Conservation (phyloP, 768 basidiomycete species). For the Russula griseocarnosa region DNA sequence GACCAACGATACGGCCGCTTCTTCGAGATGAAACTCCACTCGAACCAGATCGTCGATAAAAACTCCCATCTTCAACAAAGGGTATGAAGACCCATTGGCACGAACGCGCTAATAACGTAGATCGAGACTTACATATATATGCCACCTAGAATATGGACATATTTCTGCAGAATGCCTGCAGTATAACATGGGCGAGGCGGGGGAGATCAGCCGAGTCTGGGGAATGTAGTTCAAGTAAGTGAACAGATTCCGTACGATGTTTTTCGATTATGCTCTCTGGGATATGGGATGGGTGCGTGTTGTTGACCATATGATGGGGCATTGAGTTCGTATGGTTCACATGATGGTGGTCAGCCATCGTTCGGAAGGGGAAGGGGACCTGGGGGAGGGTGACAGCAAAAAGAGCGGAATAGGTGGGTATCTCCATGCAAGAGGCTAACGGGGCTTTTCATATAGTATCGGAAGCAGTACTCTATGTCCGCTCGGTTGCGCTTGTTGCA, state of each 20-base stretch:
- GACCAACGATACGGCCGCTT: constrained; percentile 20
- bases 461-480: neutral
- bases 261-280: neutral
- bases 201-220: neutral
- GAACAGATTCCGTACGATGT: constrained; percentile 5
- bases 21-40: constrained; percentile 20
- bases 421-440: neutral
- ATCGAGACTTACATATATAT: constrained; percentile 8
- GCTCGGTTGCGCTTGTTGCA: neutral
- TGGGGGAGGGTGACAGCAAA: neutral
- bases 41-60: constrained; percentile 20
- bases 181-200: neutral
- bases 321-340: neutral
- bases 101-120: neutral
- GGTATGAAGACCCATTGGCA: neutral
- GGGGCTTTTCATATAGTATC: neutral
- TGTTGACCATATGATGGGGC: too few relatives aligned
- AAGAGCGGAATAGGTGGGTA: neutral
- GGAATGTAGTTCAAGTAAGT: neutral
- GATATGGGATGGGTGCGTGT: neutral
- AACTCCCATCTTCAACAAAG: constrained; percentile 19
- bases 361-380: neutral
- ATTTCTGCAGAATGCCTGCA: neutral
- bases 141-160: constrained; percentile 4
- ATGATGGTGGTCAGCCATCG: neutral